These are phyloP conservation scores for Aspergillus thermomutatus DNA, from an alignment of 2,329 filamentous ascomycete genomes.

Conservation along the genomic window DNA sequence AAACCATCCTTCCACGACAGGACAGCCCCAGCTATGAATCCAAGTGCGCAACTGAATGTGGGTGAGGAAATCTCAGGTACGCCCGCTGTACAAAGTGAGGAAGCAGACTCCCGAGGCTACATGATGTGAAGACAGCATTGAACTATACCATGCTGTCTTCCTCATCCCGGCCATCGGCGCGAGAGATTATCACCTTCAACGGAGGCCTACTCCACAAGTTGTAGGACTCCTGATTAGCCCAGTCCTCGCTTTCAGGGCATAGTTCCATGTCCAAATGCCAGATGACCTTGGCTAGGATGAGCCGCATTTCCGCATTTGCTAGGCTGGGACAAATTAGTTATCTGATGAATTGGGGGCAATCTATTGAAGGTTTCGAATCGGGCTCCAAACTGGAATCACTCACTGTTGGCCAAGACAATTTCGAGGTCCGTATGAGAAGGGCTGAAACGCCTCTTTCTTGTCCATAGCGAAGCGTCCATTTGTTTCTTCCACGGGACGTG, in stretches of 20 bases:
- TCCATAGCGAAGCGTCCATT: constrained; percentile 25
- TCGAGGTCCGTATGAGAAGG: constrained; percentile 28
- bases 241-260: constrained; percentile 21
- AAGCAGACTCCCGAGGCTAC: no score
- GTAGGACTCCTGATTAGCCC: constrained; percentile 30
- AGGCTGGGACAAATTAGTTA: constrained; percentile 17
- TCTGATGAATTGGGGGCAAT: background rate
- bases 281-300: constrained; percentile 37
- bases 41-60: background rate
- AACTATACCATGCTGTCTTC: background rate
- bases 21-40: background rate
- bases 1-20: background rate
- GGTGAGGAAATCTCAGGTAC: background rate
- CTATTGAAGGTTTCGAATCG: background rate
- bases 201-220: constrained; percentile 37
- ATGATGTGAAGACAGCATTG: no score
- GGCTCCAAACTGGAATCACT: background rate
- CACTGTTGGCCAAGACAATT: constrained; percentile 25
- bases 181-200: constrained; percentile 29
- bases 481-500: background rate
- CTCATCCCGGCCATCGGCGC: background rate
- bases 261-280: constrained; percentile 40
- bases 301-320: constrained; percentile 37
- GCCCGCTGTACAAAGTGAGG: no score
- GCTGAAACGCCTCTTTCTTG: constrained; percentile 27